Evolutionary conservation across 306 rosid genomes (phyloP).

Genomic region (Clitoria ternatea): DNA sequence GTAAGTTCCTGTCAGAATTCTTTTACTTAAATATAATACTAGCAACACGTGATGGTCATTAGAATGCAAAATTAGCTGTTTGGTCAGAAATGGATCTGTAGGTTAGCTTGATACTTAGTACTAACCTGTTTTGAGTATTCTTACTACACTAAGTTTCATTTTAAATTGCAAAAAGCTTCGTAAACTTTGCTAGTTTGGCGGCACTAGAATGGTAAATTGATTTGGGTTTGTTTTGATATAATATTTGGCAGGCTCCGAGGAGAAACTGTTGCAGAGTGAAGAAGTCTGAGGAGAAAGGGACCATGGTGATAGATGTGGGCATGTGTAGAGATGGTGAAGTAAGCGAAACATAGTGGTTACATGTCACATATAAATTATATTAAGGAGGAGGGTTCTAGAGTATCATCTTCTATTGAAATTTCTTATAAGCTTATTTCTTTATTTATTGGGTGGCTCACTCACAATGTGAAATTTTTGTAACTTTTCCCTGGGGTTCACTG

Average conservation of each 20-base stretch:
- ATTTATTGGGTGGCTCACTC: conserved; percentile 34
- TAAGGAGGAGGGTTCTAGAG: conserved; percentile 16
- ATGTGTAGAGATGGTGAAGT: conserved; percentile 68
- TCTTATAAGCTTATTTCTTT: conserved; percentile 33
- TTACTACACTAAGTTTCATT: not conserved
- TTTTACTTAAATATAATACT: not conserved
- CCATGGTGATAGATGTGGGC: conserved; percentile 72
- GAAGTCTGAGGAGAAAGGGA: conserved; percentile 47
- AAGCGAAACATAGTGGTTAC: conserved; percentile 43
- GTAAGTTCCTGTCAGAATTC: conserved; percentile 47
- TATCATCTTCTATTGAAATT: conserved; percentile 10
- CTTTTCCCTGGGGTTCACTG: not conserved
- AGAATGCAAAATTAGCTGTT: not conserved
- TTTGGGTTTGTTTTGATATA: not conserved
- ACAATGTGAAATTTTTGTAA: conserved; percentile 35
- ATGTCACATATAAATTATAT: conserved; percentile 2
- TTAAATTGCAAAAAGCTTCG: not conserved
- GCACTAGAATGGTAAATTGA: conserved; percentile 16
- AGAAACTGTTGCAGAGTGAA: conserved; percentile 87
- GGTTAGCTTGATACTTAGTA: not conserved
- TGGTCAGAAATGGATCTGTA: not conserved
- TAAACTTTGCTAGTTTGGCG: not conserved
- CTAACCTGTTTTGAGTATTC: not conserved
- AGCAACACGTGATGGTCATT: not conserved
- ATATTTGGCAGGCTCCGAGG: conserved; percentile 72